These are phyloP conservation scores for Russula dissimulans DNA, from an alignment of 768 basidiomycete genomes.

Conservation along the genomic window DNA sequence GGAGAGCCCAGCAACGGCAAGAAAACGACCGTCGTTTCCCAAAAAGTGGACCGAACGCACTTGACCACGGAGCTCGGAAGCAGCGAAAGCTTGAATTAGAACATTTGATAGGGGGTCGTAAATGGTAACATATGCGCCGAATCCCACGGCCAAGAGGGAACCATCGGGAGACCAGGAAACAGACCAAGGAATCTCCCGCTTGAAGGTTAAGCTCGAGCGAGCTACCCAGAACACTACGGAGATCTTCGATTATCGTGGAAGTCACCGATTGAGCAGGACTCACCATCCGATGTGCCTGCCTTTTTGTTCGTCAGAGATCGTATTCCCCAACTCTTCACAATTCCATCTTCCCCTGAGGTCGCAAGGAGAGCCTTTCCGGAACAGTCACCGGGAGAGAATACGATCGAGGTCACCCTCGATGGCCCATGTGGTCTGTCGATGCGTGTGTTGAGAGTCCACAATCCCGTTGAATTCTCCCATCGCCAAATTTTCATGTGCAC, in stretches of 20 bases:
- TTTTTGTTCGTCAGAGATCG: constrained; percentile 38
- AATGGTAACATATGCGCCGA: constrained; percentile 57
- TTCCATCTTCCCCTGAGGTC: constrained; percentile 67
- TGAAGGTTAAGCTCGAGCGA: constrained; percentile 63
- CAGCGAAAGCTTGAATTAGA: constrained; percentile 46
- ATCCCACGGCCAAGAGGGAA: constrained; percentile 70
- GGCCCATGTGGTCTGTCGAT: constrained; percentile 81
- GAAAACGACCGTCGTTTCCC: constrained; percentile 59
- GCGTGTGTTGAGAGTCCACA: constrained; percentile 77
- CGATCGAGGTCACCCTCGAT: constrained; percentile 48
- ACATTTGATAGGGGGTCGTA: constrained; percentile 62
- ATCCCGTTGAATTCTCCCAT: constrained; percentile 58
- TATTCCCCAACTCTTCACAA: constrained; percentile 75
- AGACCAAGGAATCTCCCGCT: constrained; percentile 53
- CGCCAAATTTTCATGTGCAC: constrained; percentile 86
- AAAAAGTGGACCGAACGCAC: constrained; percentile 51
- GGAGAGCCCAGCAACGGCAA: constrained; percentile 43
- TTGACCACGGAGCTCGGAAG: constrained; percentile 42
- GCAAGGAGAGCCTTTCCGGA: constrained; percentile 40
- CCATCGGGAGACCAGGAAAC: constrained; percentile 78
- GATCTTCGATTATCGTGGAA: not conserved
- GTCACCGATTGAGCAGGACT: constrained; percentile 19
- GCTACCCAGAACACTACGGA: constrained; percentile 67
- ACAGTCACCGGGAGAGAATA: constrained; percentile 50
- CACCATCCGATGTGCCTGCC: constrained; percentile 41